Conservation (phyloP, 345 rosid species). For the Eucalyptus globulus region DNA sequence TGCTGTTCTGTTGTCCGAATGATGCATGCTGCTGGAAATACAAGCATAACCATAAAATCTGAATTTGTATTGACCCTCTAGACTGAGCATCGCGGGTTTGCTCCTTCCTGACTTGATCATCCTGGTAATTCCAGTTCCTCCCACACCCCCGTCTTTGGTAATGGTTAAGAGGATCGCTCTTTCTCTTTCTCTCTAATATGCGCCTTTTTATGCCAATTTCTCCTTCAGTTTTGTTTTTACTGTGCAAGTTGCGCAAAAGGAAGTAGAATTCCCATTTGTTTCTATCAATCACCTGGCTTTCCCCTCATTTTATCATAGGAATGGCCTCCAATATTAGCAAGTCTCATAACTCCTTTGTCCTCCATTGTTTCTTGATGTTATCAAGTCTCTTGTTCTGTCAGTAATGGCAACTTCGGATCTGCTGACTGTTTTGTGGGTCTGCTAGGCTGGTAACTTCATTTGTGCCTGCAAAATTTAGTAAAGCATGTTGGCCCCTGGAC, state of each 20-base stretch:
- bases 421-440: neutral
- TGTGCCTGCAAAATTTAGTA: neutral
- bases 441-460: neutral
- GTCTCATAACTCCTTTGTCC: neutral
- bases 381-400: neutral
- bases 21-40: neutral
- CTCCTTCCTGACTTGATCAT: neutral
- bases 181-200: neutral
- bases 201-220: neutral
- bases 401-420: neutral
- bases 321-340: neutral
- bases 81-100: neutral
- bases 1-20: neutral
- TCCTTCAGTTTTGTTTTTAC: neutral
- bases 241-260: neutral
- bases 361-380: neutral
- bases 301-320: neutral
- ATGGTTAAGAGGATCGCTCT: neutral
- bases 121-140: neutral
- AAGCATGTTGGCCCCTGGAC: neutral
- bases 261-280: neutral
- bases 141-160: neutral
- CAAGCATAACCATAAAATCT: neutral
- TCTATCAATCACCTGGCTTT: neutral
- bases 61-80: neutral